Conservation (phyloP, 306 rosid genomes). For the Vigna radiata region DNA sequence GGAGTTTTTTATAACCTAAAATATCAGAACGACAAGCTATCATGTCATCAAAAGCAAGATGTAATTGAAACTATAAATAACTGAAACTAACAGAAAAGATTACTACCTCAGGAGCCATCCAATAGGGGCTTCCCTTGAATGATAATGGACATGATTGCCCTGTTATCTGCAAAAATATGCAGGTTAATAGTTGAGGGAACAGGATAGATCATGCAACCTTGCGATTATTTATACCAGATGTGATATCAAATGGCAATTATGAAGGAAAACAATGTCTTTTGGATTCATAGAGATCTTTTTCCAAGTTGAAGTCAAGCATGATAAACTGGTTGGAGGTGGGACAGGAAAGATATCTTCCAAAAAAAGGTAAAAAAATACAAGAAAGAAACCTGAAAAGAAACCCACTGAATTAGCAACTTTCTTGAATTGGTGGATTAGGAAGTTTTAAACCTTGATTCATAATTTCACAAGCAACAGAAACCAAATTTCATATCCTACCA, state of each 20-base stretch:
- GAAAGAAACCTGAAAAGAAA: background rate
- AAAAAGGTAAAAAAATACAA: background rate
- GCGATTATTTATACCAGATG: slow-evolving; percentile 7
- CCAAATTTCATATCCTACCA: slow-evolving; percentile 12
- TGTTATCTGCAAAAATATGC: slow-evolving; percentile 66
- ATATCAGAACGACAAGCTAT: slow-evolving; percentile 37
- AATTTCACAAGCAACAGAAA: slow-evolving; percentile 18
- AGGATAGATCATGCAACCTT: slow-evolving; percentile 36
- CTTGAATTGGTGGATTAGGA: background rate
- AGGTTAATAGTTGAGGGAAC: slow-evolving; percentile 37
- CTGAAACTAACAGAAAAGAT: slow-evolving; percentile 19
- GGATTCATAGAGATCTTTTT: background rate
- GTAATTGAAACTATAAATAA: slow-evolving; percentile 27
- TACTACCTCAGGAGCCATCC: slow-evolving; percentile 99
- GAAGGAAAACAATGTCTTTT: background rate
- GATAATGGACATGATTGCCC: slow-evolving; percentile 90
- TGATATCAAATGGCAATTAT: slow-evolving; percentile 2
- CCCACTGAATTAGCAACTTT: background rate
- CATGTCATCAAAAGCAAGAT: slow-evolving; percentile 39
- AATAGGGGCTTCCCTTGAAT: slow-evolving; percentile 94
- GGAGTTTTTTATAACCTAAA: slow-evolving; percentile 78
- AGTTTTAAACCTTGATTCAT: slow-evolving; percentile 16
- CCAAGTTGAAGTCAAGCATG: slow-evolving; percentile 1
- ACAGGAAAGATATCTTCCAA: slow-evolving; percentile 9
- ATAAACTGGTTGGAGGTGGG: background rate